Evolutionary conservation across 2,329 filamentous ascomycete genomes (phyloP).

Genomic region (Hypoxylon sp.): DNA sequence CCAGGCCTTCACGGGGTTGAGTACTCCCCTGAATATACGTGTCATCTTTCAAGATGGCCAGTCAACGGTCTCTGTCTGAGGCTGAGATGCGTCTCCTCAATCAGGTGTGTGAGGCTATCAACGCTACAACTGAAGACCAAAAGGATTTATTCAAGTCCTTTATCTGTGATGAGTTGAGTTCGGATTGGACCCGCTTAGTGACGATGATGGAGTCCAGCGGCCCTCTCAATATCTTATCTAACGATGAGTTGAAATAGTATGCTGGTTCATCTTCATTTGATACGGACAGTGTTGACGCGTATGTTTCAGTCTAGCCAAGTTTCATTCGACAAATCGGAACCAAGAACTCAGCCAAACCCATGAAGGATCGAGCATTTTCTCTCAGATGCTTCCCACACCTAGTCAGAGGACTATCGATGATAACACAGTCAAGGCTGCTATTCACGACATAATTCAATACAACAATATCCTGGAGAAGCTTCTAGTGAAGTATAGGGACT

Average conservation of each 20-base stretch:
- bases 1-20: not conserved
- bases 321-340: not conserved
- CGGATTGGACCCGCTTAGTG: slow-evolving; percentile 34
- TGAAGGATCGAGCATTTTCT: slow-evolving; percentile 11
- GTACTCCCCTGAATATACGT: not conserved
- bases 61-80: slow-evolving; percentile 19
- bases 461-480: slow-evolving; percentile 36
- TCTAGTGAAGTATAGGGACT: slow-evolving; percentile 36
- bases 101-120: slow-evolving; percentile 35
- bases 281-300: slow-evolving; percentile 7
- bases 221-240: slow-evolving; percentile 35
- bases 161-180: slow-evolving; percentile 24
- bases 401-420: slow-evolving; percentile 24
- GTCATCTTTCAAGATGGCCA: slow-evolving; percentile 26
- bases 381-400: slow-evolving; percentile 8
- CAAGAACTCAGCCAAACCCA: slow-evolving; percentile 4
- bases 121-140: slow-evolving; percentile 30
- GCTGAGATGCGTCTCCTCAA: slow-evolving; percentile 37
- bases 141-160: slow-evolving; percentile 31
- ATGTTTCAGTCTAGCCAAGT: slow-evolving; percentile 20
- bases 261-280: slow-evolving; percentile 5
- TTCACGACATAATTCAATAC: slow-evolving; percentile 38
- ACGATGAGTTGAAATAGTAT: slow-evolving; percentile 43
- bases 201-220: slow-evolving; percentile 33
- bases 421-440: slow-evolving; percentile 16